Evolutionary conservation across 2,329 filamentous ascomycete genomes (phyloP).

Genomic region (Ophiostoma ulmi): DNA sequence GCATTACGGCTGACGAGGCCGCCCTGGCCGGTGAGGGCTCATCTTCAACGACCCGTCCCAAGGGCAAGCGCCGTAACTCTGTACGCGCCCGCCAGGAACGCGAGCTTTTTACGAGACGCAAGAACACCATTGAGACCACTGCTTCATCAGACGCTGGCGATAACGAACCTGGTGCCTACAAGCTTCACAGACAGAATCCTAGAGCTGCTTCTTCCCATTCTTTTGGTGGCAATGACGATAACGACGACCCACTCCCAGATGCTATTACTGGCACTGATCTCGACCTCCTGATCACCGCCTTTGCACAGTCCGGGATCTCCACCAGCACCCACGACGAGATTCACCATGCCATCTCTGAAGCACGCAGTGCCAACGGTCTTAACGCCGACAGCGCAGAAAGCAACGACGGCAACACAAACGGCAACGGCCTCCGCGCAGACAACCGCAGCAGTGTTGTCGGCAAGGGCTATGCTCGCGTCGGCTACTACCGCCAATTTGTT

Average conservation of each 20-base stretch:
- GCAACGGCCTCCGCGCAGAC: constrained; percentile 32
- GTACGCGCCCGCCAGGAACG: constrained; percentile 81
- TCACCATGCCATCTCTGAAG: constrained; percentile 57
- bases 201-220: constrained; percentile 46
- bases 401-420: constrained; percentile 13
- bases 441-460: constrained; percentile 57
- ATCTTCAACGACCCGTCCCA: constrained; percentile 52
- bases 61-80: constrained; percentile 68
- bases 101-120: constrained; percentile 82
- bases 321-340: constrained; percentile 73
- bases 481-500: constrained; percentile 73
- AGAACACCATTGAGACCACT: constrained; percentile 58
- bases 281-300: constrained; percentile 72
- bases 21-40: constrained; percentile 49
- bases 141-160: constrained; percentile 55
- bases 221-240: constrained; percentile 59
- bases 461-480: constrained; percentile 75
- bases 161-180: constrained; percentile 48
- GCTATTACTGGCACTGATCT: constrained; percentile 68
- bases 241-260: constrained; percentile 55
- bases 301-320: constrained; percentile 72
- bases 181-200: constrained; percentile 45
- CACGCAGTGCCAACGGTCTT: constrained; percentile 61
- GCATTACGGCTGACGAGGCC: constrained; percentile 60
- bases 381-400: constrained; percentile 34